phyloP scores from a whole-genome alignment of 1,139 yeast species.

The Saccharomycopsis hybrid region DNA sequence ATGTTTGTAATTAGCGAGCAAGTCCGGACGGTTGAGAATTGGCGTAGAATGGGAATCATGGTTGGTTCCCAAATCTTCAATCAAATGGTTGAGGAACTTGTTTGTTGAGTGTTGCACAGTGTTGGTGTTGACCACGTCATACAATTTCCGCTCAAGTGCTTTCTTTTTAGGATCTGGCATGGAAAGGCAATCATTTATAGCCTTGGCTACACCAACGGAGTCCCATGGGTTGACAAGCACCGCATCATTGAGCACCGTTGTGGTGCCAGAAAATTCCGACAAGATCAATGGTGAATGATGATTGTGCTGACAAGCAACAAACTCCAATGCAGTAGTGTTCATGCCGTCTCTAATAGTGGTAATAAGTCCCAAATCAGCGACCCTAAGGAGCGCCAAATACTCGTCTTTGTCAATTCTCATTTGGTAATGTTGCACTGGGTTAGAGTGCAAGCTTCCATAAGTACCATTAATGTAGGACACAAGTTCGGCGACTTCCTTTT shows the following conservation, averaged over 20 bases:
- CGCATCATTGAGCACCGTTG: constrained; percentile 73
- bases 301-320: constrained; percentile 77
- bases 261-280: constrained; percentile 92
- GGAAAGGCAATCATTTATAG: constrained; percentile 62
- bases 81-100: constrained; percentile 48
- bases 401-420: constrained; percentile 85
- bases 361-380: constrained; percentile 83
- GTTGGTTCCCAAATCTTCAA: constrained; percentile 39
- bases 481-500: constrained; percentile 72
- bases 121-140: constrained; percentile 57
- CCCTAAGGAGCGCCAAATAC: constrained; percentile 78
- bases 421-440: constrained; percentile 88
- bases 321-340: constrained; percentile 92
- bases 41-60: constrained; percentile 64
- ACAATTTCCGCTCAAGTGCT: constrained; percentile 45
- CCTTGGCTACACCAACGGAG: constrained; percentile 82
- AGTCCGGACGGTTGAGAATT: constrained; percentile 66
- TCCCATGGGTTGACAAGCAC: constrained; percentile 96
- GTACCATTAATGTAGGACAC: constrained; percentile 74
- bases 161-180: constrained; percentile 41
- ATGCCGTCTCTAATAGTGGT: constrained; percentile 94
- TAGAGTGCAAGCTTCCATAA: constrained; percentile 70
- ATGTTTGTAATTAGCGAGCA: constrained; percentile 51
- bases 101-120: constrained; percentile 82
- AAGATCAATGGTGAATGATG: constrained; percentile 70